Evolutionary conservation across 371 early-diverging fungal genomes (phyloP).

Genomic region (Mucor piriformis): DNA sequence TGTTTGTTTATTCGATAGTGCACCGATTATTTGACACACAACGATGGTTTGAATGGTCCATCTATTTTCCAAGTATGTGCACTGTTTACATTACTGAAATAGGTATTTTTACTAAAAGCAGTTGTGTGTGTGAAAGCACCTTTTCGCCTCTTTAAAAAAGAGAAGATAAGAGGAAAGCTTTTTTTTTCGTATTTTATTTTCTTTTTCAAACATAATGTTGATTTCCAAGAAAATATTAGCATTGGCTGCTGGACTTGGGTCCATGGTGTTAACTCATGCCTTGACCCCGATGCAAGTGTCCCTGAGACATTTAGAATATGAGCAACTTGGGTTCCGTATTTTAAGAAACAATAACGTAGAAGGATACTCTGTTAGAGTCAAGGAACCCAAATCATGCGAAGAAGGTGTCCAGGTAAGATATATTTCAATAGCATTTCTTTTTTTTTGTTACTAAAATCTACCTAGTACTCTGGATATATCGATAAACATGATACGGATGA

Average conservation of each 20-base stretch:
- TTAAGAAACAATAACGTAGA: slow-evolving; percentile 6
- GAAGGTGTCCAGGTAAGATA: slow-evolving; percentile 27
- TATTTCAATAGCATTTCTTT: background rate
- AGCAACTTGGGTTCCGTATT: slow-evolving; percentile 13
- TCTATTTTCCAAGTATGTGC: too few relatives aligned
- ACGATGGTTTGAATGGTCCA: too few relatives aligned
- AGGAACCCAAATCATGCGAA: slow-evolving; percentile 36
- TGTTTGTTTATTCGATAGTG: too few relatives aligned
- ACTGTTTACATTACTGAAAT: too few relatives aligned
- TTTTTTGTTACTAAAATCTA: background rate
- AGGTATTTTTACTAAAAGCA: too few relatives aligned
- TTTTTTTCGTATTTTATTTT: background rate
- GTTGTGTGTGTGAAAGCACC: too few relatives aligned
- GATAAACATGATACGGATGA: slow-evolving; percentile 44
- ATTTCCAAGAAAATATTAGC: slow-evolving; percentile 3
- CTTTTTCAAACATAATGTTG: background rate
- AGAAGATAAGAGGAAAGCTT: background rate
- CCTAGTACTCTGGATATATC: slow-evolving; percentile 37
- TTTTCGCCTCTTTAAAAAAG: background rate
- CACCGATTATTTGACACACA: too few relatives aligned
- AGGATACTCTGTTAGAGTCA: slow-evolving; percentile 34
- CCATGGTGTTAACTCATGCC: background rate
- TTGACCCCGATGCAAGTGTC: slow-evolving; percentile 1
- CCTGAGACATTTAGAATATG: slow-evolving; percentile 3
- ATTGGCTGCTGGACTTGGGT: background rate